Evolutionary conservation across 352 stramenopile species (phyloP), one percentile per base, ranked within the genome.

Genomic region (Phytopythium helicoides): DNA sequence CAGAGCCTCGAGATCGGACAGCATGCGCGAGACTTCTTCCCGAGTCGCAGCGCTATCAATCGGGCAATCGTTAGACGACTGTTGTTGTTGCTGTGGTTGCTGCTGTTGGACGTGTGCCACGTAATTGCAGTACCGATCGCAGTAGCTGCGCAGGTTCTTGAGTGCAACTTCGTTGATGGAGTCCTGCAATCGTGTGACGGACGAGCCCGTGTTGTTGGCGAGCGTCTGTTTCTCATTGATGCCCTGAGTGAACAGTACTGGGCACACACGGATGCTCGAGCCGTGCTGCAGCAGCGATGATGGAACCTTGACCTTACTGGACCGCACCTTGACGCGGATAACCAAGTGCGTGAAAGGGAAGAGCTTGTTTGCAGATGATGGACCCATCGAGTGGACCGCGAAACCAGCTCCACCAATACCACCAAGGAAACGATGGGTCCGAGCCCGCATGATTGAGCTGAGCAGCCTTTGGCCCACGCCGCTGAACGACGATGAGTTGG

Each of bases 171-270:
- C 78, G 49, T 94, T 94, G 62, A 94, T 94, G 35, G 81, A 68
- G 38, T 94, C 84, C 52, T 94, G 84, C 9, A 94, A 58, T 10
- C 80, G 64, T 18, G 81, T 92, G n/a, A 85, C 67, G 0, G 81
- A 89, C 7, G 81, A 85, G 23, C 79, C 79, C 1, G 85, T 94
- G 61, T 93, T 87, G 73, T 97, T 97, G 3, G 86, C 87, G 9
- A 97, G 40, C 28, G 89, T 96, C 65, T 97, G 89, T 63, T 93
- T 95, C 62, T 97, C 91, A 56, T 97, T 97, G 61, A 97, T 97
- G 19, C 91, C 91, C 49, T 97, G 84, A 0, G 84, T 87, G 55
- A 94, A 94, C 28, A 94, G 62, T 55, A 92, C 75, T 11, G 83
- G 83, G 23, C 61, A 82, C 10, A 94, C 83, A 26, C 75, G 77